phyloP scores from a whole-genome alignment of 208 protist species.

The Dictyostelium gargantuum region DNA sequence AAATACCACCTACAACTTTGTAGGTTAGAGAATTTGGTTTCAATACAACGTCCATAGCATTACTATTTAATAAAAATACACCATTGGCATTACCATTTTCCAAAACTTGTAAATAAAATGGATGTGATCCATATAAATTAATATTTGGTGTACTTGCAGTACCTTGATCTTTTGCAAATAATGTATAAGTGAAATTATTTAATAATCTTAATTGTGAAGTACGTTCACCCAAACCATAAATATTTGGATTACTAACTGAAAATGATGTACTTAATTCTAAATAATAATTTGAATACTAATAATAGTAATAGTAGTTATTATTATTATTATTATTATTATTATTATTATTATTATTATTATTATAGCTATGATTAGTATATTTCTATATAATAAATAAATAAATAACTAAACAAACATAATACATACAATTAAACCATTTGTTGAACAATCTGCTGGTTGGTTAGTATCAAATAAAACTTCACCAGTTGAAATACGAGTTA shows the following conservation, averaged over 20 bases:
- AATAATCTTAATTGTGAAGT: constrained; percentile 22
- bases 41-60: constrained; percentile 84
- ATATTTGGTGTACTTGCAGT: constrained; percentile 30
- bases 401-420: background rate
- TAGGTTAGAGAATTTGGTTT: constrained; percentile 71
- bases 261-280: constrained; percentile 79
- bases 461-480: constrained; percentile 81
- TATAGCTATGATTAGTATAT: no score
- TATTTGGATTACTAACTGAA: background rate
- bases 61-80: constrained; percentile 87
- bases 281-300: constrained; percentile 83
- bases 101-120: constrained; percentile 83
- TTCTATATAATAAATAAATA: background rate
- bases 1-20: constrained; percentile 83
- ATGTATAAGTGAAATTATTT: constrained; percentile 23
- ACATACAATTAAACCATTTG: constrained; percentile 62
- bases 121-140: constrained; percentile 84
- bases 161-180: constrained; percentile 12
- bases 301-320: no score
- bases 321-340: no score
- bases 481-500: constrained; percentile 57
- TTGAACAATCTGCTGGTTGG: background rate
- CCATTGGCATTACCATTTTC: constrained; percentile 63
- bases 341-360: no score
- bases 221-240: constrained; percentile 86